These are phyloP conservation scores for Starmerella khaoyaiensis DNA, from an alignment of 805 yeast species.

Conservation along the genomic window DNA sequence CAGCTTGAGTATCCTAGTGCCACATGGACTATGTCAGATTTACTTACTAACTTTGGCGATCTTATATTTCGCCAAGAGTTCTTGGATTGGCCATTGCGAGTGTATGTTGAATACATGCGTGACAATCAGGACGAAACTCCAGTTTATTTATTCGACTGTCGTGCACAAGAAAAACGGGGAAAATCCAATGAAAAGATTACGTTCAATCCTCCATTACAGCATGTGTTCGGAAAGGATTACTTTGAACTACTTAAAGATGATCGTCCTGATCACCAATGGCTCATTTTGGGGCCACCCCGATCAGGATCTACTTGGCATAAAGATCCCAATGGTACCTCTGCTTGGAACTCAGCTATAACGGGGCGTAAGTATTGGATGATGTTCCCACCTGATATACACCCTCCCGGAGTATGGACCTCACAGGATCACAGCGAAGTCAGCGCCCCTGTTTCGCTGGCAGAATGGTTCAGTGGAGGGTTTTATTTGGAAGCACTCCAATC, in stretches of 20 bases:
- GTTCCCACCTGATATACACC: slow-evolving; percentile 63
- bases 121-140: slow-evolving; percentile 71
- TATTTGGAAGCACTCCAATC: slow-evolving; percentile 47
- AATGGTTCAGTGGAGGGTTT: slow-evolving; percentile 77
- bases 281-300: slow-evolving; percentile 68
- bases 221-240: slow-evolving; percentile 43
- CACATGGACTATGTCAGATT: slow-evolving; percentile 44
- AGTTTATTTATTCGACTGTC: slow-evolving; percentile 72
- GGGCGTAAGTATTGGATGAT: slow-evolving; percentile 80
- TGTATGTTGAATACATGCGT: slow-evolving; percentile 48
- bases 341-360: slow-evolving; percentile 71
- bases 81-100: slow-evolving; percentile 59
- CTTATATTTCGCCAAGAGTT: slow-evolving; percentile 71
- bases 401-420: slow-evolving; percentile 78
- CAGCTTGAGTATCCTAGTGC: slow-evolving; percentile 39
- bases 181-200: slow-evolving; percentile 50
- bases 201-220: slow-evolving; percentile 37
- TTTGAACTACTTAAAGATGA: slow-evolving; percentile 41
- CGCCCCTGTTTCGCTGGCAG: slow-evolving; percentile 83
- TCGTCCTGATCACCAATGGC: slow-evolving; percentile 87
- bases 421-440: slow-evolving; percentile 77
- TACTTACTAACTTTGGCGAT: slow-evolving; percentile 43
- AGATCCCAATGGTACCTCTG: slow-evolving; percentile 81
- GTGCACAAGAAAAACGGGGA: no score
- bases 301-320: slow-evolving; percentile 87